Conservation (phyloP, 306 rosid species). For the Adenanthera pavonina region DNA sequence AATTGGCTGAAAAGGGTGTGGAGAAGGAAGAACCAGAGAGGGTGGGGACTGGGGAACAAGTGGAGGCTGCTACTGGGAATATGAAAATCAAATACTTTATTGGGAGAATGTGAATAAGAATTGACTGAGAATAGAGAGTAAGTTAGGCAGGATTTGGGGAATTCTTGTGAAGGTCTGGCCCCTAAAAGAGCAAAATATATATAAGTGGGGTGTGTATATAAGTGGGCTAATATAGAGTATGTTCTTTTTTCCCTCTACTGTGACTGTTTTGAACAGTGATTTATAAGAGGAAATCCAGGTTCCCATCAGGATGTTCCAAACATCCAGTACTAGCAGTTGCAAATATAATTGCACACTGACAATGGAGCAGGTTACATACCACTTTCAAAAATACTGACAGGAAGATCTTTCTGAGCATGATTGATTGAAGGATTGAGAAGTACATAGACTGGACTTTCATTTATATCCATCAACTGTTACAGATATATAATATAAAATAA, state of each 20-base stretch:
- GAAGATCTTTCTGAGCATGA: constrained; percentile 94
- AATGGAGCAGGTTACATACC: constrained; percentile 55
- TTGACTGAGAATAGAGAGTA: background rate
- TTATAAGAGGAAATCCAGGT: background rate
- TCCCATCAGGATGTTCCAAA: background rate
- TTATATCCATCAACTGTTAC: constrained; percentile 90
- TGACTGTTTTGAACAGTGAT: background rate
- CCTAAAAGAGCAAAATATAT: background rate
- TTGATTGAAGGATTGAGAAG: constrained; percentile 88
- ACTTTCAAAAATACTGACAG: constrained; percentile 85
- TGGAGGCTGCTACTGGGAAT: background rate
- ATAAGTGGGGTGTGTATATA: no score
- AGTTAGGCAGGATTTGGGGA: background rate
- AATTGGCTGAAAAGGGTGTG: background rate
- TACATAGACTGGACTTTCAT: constrained; percentile 94
- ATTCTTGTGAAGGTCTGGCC: background rate
- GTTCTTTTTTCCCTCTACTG: background rate
- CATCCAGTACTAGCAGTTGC: constrained; percentile 21
- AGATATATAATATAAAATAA: constrained; percentile 38
- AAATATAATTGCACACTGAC: constrained; percentile 28
- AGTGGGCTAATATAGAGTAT: no score
- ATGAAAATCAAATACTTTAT: background rate
- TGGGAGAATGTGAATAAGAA: background rate
- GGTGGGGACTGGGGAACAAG: background rate
- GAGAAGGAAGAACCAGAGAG: background rate